Conservation (phyloP, 2,329 filamentous ascomycete species). For the Balansia obtecta region DNA sequence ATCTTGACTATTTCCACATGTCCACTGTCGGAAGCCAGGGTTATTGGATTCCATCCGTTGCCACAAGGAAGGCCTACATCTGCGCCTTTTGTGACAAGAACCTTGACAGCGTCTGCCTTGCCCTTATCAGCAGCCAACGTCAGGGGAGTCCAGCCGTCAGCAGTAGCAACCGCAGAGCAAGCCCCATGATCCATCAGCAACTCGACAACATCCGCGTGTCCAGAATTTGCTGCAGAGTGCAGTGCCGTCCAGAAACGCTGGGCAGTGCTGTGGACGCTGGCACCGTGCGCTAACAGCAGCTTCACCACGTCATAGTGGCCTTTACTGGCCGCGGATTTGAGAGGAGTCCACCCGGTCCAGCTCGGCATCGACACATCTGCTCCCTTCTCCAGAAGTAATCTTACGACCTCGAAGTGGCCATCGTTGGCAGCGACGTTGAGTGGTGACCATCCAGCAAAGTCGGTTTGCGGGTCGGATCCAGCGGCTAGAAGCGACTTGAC, state of each 20-base stretch:
- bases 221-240: constrained; percentile 8
- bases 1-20: constrained; percentile 2
- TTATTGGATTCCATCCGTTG: constrained; percentile 4
- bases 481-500: constrained; percentile 5
- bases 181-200: constrained; percentile 6
- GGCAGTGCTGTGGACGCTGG: constrained; percentile 5
- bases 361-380: constrained; percentile 4
- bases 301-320: constrained; percentile 4
- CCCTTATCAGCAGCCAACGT: constrained; percentile 6
- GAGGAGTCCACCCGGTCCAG: constrained; percentile 6
- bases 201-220: constrained; percentile 3
- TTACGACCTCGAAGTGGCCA: constrained; percentile 5
- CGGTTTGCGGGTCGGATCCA: constrained; percentile 2
- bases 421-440: constrained; percentile 8
- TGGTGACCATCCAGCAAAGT: constrained; percentile 8
- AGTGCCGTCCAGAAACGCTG: constrained; percentile 7
- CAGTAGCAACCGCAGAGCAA: constrained; percentile 1
- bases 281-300: constrained; percentile 7
- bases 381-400: constrained; percentile 4
- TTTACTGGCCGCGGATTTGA: constrained; percentile 6
- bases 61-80: constrained; percentile 4
- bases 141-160: constrained; percentile 8
- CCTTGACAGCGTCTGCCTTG: constrained; percentile 1
- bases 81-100: constrained; percentile 1
- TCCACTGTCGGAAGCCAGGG: constrained; percentile 3